Evolutionary conservation across 805 yeast species (phyloP), one percentile per base, ranked within the genome.

Genomic region (Kodamaea restingae): DNA sequence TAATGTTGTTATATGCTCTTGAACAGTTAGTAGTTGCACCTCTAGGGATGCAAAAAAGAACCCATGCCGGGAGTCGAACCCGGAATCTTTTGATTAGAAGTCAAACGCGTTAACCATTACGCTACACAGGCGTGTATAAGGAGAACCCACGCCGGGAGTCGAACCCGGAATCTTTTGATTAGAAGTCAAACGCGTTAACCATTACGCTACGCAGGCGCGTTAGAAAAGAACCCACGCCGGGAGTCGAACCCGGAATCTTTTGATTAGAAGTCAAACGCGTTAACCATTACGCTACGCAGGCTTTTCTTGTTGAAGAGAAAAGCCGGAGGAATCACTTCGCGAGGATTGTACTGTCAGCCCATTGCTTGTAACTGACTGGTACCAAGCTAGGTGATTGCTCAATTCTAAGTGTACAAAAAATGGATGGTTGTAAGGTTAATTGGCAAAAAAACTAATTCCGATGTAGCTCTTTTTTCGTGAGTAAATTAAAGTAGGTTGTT

Each of bases 131-230:
- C 50, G 12, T 15, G 12, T 10, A 17, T 15, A 21, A 30, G 17
- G 31, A 30, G 18, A 48, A 49, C 52, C 52, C 52, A 48, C 46
- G 52, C 46, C 51, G 52, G 45, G 52, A 49, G 51, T 49, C 52
- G 52, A 49, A 49, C 52, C 46, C 52, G 51, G 47, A 49, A 49
- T 49, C 52, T 47, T 49, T 49, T 49, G 52, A 49, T 49, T 49
- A 49, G 52, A 49, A 49, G 52, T 49, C 52, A 49, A 49, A 49
- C 51, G 52, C 52, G 52, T 47, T 49, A 49, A 49, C 52, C 50
- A 47, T 44, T 47, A 44, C 48, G 50, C 50, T 47, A 47, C 50
- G 45, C 50, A 47, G 50, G 50, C 50, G n/a, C n/a, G n/a, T n/a
- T n/a, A n/a, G n/a, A 35, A 35, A 18, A 10, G 11, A 34, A 34